Evolutionary conservation across 257 asterid genomes (phyloP), one percentile per base, ranked within the genome.

Genomic region (Cordia subcordata): DNA sequence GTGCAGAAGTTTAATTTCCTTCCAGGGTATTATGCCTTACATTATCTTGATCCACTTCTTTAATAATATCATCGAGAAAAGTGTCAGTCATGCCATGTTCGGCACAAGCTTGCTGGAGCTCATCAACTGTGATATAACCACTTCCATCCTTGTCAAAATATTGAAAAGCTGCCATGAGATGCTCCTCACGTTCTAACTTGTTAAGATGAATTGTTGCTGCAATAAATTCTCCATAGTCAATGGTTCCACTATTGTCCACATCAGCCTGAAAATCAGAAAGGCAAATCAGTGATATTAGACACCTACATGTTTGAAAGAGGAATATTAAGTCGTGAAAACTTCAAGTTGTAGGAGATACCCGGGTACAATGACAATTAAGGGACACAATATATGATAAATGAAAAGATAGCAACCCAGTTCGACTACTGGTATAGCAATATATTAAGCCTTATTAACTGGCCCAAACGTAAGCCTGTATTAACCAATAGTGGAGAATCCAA

Each of bases 91-190:
- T 74, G 37, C 72, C 71, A 74, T 79, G 89, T 46, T 88, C 96
- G n/a, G 69, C 63, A 57, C 95, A 88, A 49, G 95, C 95, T 81
- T 84, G 94, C 72, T 89, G 97, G 71, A 89, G 94, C 76, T 89
- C 97, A 58, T 89, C 97, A 23, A 84, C 81, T 16, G 97, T 89
- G 37, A 89, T 89, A 67, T 86, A 86, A 44, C 95, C 92, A 79
- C 95, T 86, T 69, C 81, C 88, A 73, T 86, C 95, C 77, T 86
- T 86, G 73, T 86, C 95, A 69, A 88, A 88, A 70, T 86, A 86
- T 40, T 71, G 91, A 70, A 86, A 86, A 55, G 95, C 95, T 13
- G 86, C 87, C 85, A 80, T 63, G 38, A 86, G 82, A 81, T 86
- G 95, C 64, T 86, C 95, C 78, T 86, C 95, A 0, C 95, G 88